Conservation (phyloP, 2,329 filamentous ascomycete species). For the Aspergillus pseudonomiae region DNA sequence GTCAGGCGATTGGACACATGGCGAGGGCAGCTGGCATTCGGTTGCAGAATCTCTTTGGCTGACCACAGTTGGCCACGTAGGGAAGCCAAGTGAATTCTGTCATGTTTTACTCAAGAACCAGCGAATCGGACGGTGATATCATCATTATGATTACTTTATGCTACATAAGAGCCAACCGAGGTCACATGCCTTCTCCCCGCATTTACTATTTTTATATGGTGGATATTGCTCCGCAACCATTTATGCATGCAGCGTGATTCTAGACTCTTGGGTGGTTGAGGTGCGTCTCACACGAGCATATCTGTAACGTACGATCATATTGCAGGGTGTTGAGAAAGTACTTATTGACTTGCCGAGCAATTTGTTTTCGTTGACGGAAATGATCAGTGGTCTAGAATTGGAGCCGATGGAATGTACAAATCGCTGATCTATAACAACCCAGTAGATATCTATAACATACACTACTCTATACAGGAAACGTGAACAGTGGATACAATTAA, state of each 20-base stretch:
- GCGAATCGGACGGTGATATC: background rate
- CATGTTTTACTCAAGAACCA: background rate
- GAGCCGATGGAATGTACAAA: background rate
- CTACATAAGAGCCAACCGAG: background rate
- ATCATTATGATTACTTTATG: background rate
- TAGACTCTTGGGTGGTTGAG: background rate
- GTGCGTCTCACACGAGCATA: background rate
- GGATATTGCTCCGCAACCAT: background rate
- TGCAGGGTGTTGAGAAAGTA: background rate
- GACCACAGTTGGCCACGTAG: background rate
- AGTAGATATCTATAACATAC: background rate
- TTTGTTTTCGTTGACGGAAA: background rate
- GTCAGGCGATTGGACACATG: constrained; percentile 1
- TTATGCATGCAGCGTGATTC: background rate
- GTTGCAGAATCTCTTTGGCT: background rate
- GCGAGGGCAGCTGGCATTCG: background rate
- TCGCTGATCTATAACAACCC: background rate
- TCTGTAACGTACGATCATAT: background rate
- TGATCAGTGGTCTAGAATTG: background rate
- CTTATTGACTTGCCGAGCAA: background rate
- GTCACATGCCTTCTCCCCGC: background rate
- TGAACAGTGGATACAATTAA: background rate
- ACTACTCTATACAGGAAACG: background rate
- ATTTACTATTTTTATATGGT: background rate
- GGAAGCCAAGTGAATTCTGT: background rate